Conservation (phyloP, 345 rosid species). For the Pistacia atlantica region DNA sequence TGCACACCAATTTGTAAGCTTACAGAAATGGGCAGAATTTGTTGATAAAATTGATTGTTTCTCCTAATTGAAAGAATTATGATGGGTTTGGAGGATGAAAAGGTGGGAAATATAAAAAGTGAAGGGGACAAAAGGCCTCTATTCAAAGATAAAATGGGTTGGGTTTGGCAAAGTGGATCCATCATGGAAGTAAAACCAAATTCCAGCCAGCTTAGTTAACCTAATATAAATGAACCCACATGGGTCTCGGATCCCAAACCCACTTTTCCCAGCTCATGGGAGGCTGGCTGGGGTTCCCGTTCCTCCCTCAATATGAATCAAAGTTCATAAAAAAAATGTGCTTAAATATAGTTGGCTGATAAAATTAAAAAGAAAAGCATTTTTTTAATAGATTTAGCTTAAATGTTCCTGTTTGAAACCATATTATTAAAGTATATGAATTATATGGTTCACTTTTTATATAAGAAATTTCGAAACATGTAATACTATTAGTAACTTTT, state of each 20-base stretch:
- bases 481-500: neutral
- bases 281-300: conserved; percentile 8
- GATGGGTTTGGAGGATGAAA: neutral
- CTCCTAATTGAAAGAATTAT: too few relatives aligned
- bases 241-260: neutral
- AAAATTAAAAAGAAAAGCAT: too few relatives aligned
- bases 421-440: too few relatives aligned
- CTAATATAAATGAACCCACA: neutral
- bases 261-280: conserved; percentile 12
- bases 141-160: neutral
- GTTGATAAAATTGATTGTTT: too few relatives aligned
- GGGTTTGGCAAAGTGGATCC: conserved; percentile 15
- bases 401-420: too few relatives aligned
- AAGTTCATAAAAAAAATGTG: too few relatives aligned
- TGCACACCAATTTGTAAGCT: neutral
- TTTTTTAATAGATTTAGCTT: too few relatives aligned
- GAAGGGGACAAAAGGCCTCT: neutral
- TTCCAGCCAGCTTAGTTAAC: neutral
- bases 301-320: neutral
- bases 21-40: neutral
- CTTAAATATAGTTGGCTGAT: too few relatives aligned
- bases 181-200: neutral
- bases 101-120: too few relatives aligned
- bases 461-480: too few relatives aligned
- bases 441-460: too few relatives aligned